Evolutionary conservation across 2,329 filamentous ascomycete species (phyloP), one percentile per base, ranked within the genome.

Genomic region (Penicillium sp.): DNA sequence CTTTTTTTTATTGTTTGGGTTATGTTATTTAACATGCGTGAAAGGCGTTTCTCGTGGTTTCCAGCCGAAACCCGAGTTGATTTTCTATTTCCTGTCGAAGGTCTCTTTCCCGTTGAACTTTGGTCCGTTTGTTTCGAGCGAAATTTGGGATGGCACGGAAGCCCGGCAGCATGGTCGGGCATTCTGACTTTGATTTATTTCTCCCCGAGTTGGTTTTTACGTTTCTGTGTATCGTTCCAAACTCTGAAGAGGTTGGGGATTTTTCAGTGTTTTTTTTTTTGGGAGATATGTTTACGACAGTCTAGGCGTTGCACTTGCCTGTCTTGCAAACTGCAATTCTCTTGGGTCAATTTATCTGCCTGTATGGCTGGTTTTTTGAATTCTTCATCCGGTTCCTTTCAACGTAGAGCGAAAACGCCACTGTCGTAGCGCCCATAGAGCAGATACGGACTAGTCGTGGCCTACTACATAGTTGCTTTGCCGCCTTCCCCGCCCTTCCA

Each of bases 101-200:
- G 30, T 6, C 38, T 25, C 31, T 36, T n/a, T 31, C 11, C 26
- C 19, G 14, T 28, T 10, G 30, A 11, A 26, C 12, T 43, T 50
- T 50, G 36, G 5, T 26, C 25, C 10, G 10, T 45, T 17, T 44
- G 25, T 55, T 55, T 55, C 31, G 12, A 55, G 47, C 47, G 53
- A 28, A 33, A 19, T 33, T 51, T 51, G 35, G 33, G 26, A 38
- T 38, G 46, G 19, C 40, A 30, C 19, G 25, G 26, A 33, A 44
- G 16, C 40, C 28, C 26, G 38, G 33, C 28, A 51, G 53, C 40
- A 22, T 44, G 53, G n/a, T 40, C 26, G 11, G 41, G 35, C 8
- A 31, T 42, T 25, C 30, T 19, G 26, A 45, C 36, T 31, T 41
- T 11, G 22, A 9, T 36, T 30, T 30, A 2, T 30, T 30, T 35